Base-by-base conservation (phyloP, 495 filamentous ascomycete species). In the Hypoxylon rickii region DNA sequence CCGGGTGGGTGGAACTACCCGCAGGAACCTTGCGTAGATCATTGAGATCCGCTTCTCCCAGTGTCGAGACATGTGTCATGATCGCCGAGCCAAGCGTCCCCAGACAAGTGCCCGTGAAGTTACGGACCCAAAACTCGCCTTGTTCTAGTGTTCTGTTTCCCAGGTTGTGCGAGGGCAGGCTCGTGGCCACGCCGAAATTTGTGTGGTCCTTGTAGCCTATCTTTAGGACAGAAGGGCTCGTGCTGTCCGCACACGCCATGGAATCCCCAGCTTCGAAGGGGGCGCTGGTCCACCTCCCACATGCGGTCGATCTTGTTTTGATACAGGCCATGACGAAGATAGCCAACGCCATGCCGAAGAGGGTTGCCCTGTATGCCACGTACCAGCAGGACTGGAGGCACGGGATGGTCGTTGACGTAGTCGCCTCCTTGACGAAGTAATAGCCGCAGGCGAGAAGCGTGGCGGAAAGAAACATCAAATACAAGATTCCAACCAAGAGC, bases 321-420 rank as follows among this genome's bases (percentile, higher is more conserved):
- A 65, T 18, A 8, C 42, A 43, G 6, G 56, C 46, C n/a, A 57
- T 16, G 5, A 61, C 10, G 20, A 65, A 38, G 3, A 58, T 29
- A 1, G 41, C 40, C 11, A 65, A 19, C 7, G 17, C 52, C 36
- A 61, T 36, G 3, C 42, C 29, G 4, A 54, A 7, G 3, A 65
- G 47, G n/a, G 55, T 21, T 3, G 7, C 43, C 2, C 51, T 65
- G 20, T 65, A 65, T 20, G 41, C 36, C 20, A 56, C 13, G 22
- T 61, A 65, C 62, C 62, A 65, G n/a, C 39, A 12, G 6, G 51
- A 38, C 18, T 16, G 11, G 42, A 56, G 44, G 21, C 56, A 65
- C 10, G 62, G 62, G 3, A 65, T 43, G 10, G 52, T 43, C 1
- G 62, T 61, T 2, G 51, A 47, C 10, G 43, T 47, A 15, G n/a